Conservation (phyloP, 257 asterid genomes). For the Petunia axillaris region DNA sequence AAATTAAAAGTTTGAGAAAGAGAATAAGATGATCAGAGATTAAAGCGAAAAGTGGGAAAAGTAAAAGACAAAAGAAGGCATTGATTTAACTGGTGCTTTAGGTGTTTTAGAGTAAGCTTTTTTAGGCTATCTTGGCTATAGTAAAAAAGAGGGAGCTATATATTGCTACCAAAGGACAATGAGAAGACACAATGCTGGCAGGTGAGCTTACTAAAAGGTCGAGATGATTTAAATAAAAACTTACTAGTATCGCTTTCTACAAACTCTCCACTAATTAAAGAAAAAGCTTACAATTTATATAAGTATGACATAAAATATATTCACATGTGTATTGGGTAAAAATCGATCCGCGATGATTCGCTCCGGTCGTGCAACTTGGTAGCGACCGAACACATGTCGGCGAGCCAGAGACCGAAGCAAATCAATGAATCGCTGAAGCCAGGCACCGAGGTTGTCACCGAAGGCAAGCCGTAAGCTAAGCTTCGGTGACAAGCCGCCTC, state of each 20-base stretch:
- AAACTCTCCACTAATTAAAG: neutral
- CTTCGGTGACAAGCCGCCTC: too few relatives aligned
- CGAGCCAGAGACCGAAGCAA: too few relatives aligned
- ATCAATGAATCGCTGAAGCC: too few relatives aligned
- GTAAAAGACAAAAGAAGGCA: conserved; percentile 23
- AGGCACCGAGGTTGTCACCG: too few relatives aligned
- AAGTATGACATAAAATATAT: neutral
- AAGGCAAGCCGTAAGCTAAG: too few relatives aligned
- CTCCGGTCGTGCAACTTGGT: too few relatives aligned
- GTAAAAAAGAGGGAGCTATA: conserved; percentile 24
- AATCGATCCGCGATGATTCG: too few relatives aligned
- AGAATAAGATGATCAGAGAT: neutral
- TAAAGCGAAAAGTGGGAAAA: conserved; percentile 27
- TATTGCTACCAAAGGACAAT: conserved; percentile 22
- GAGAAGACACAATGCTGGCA: conserved; percentile 31
- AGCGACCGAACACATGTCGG: too few relatives aligned
- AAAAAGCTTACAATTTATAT: neutral
- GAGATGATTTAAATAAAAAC: neutral
- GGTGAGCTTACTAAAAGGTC: conserved; percentile 17
- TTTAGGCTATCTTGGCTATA: conserved; percentile 23
- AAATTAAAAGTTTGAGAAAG: neutral
- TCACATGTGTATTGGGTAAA: too few relatives aligned
- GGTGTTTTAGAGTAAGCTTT: conserved; percentile 19
- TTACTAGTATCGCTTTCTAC: neutral
- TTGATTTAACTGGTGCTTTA: conserved; percentile 22